phyloP scores from a whole-genome alignment of 768 basidiomycete species.

The Ramaria sp. region DNA sequence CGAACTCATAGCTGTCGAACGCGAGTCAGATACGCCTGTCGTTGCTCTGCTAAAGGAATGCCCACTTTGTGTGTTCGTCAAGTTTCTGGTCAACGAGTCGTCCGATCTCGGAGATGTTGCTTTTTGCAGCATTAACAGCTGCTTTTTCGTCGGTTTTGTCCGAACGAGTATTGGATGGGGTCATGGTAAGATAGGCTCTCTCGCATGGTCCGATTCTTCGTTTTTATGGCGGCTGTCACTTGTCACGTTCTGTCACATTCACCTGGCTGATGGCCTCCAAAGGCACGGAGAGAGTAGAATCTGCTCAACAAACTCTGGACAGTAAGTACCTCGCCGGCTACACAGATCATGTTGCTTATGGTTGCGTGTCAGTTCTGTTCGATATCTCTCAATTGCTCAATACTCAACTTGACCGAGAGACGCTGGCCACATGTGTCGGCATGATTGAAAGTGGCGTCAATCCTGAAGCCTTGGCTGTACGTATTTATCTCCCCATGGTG shows the following conservation, averaged over 20 bases:
- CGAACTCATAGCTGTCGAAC: conserved; percentile 77
- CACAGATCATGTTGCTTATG: neutral
- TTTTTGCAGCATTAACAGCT: conserved; percentile 3
- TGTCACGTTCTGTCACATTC: neutral
- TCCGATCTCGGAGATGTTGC: conserved; percentile 3
- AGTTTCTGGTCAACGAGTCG: conserved; percentile 1
- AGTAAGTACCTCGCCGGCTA: conserved; percentile 21
- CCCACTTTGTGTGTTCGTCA: neutral
- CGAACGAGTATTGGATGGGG: neutral
- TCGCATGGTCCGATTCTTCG: neutral
- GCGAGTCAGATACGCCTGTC: neutral
- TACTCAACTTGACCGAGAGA: conserved; percentile 82
- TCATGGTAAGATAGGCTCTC: neutral
- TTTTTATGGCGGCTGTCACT: neutral
- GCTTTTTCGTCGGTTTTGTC: conserved; percentile 8
- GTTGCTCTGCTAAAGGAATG: neutral
- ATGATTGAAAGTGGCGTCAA: conserved; percentile 92
- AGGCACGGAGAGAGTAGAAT: conserved; percentile 21
- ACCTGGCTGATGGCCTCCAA: conserved; percentile 33
- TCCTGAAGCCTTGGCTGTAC: conserved; percentile 82
- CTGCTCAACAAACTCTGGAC: conserved; percentile 24
- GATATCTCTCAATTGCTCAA: conserved; percentile 85
- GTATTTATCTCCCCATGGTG: conserved; percentile 17
- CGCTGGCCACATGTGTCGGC: conserved; percentile 81
- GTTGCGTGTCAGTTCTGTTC: conserved; percentile 46